Percentiles rank a stretch among this genome's conserved stretches.
Evolutionary conservation across 2,329 filamentous ascomycete species (phyloP).

Genomic region (Berkeleyomyces basicola): DNA sequence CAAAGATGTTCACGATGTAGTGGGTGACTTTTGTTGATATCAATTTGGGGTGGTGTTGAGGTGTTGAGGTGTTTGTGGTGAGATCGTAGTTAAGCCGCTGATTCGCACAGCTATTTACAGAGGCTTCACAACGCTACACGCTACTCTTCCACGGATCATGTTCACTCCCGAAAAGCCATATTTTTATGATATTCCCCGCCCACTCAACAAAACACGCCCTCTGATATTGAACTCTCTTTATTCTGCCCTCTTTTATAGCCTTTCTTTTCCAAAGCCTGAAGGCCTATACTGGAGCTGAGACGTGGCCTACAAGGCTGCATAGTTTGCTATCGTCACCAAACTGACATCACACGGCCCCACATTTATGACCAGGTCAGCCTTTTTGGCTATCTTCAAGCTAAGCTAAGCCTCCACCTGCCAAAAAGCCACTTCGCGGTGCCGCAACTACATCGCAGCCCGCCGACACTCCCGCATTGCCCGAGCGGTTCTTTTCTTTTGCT

Average conservation of each 20-base stretch:
- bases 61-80: too few species aligned
- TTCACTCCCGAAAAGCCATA: too few species aligned
- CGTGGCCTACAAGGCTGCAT: constrained; percentile 4
- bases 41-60: too few species aligned
- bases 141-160: too few species aligned
- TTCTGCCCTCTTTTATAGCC: background rate
- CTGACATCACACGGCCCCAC: constrained; percentile 2
- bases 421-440: background rate
- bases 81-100: too few species aligned
- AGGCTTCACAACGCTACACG: too few species aligned
- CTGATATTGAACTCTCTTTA: background rate
- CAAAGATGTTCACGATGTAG: too few species aligned
- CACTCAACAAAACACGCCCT: background rate
- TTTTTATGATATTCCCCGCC: too few species aligned
- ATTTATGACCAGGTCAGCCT: background rate
- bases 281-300: constrained; percentile 3
- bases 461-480: background rate
- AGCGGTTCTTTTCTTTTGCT: background rate
- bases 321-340: background rate
- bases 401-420: background rate
- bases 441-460: background rate
- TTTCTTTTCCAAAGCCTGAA: background rate
- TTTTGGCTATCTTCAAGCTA: background rate
- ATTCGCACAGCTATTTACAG: too few species aligned
- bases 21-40: too few species aligned